Conservation (phyloP, 2,329 filamentous ascomycete species). For the Cladobotryum mycophilum region DNA sequence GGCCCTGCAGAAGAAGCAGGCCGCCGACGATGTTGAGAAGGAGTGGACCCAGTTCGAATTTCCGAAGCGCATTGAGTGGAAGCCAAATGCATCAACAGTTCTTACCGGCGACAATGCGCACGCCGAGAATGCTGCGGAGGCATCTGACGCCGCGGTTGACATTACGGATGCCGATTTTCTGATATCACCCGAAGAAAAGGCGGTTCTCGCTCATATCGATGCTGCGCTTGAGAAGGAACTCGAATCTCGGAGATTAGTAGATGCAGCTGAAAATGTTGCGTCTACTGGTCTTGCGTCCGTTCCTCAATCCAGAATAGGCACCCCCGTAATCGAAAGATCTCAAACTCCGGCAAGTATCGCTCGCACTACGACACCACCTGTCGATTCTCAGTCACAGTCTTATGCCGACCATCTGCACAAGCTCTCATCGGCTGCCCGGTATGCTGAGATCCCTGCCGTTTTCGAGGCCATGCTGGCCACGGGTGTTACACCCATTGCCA, state of each 20-base stretch:
- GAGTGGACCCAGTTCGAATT: slow-evolving; percentile 94
- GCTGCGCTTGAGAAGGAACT: slow-evolving; percentile 78
- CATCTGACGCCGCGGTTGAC: slow-evolving; percentile 20
- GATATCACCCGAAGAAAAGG: slow-evolving; percentile 44
- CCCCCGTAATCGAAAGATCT: slow-evolving; percentile 35
- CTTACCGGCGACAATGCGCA: slow-evolving; percentile 53
- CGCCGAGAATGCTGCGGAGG: slow-evolving; percentile 17
- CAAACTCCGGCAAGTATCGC: slow-evolving; percentile 40
- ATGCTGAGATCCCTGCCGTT: slow-evolving; percentile 80
- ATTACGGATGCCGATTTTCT: slow-evolving; percentile 30
- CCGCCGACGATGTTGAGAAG: slow-evolving; percentile 54
- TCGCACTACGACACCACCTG: slow-evolving; percentile 54
- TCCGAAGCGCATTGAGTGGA: slow-evolving; percentile 84
- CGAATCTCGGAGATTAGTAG: slow-evolving; percentile 43
- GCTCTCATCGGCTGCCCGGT: slow-evolving; percentile 65
- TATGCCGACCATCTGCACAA: slow-evolving; percentile 75
- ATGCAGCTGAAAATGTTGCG: slow-evolving; percentile 38
- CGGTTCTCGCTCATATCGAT: slow-evolving; percentile 73
- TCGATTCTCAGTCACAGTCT: slow-evolving; percentile 57
- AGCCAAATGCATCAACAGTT: slow-evolving; percentile 52
- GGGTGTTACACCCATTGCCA: slow-evolving; percentile 71
- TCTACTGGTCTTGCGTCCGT: slow-evolving; percentile 32
- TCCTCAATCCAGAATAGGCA: slow-evolving; percentile 34
- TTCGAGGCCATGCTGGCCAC: slow-evolving; percentile 87
- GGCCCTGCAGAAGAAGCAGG: slow-evolving; percentile 76